Evolutionary conservation across 352 stramenopile genomes (phyloP), one percentile per base, ranked within the genome.

Genomic region (Phytopythium sindhum): DNA sequence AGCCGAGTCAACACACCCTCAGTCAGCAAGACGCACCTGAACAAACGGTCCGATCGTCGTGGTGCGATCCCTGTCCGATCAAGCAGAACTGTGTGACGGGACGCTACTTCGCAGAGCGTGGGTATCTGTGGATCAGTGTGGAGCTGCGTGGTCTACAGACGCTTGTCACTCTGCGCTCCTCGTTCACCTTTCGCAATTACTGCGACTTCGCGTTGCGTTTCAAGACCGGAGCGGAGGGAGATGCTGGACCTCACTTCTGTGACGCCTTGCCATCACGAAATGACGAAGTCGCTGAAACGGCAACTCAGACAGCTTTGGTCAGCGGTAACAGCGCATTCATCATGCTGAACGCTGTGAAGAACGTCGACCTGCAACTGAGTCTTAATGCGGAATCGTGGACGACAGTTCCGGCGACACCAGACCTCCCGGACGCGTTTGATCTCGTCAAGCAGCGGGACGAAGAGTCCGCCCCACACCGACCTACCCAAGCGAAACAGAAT

Each of bases 51-150:
- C 61, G 50, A 4, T 52, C 45, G 31, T 12, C 28, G 17, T 92
- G 84, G 84, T 90, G 74, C 33, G 84, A 90, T 64, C 81, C 84
- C 10, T 91, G 80, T 47, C 72, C 69, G 48, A 78, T 91, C 37
- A 86, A 86, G 42, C 77, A 86, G 5, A 87, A 83, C 54, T 52
- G 61, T 29, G 81, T 89, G 14, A 85, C 74, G 29, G 81, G 80
- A 21, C 73, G 84, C 28, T 88, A 80, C 42, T 86, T 90, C 57
- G 37, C 45, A 14, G 64, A 63, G 12, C 57, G 63, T 21, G 86
- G 86, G 7, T 90, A 90, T 61, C 61, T 93, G 42, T 95, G 86
- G 86, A 50, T 93, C 44, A 73, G 71, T 28, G 79, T 93, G 9
- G 73, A 88, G 52, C 62, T 87, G n/a, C 68, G 61, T 26, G 79